These are phyloP conservation scores for Pichia sp. DNA, from an alignment of 1,139 yeast genomes.

Conservation along the genomic window DNA sequence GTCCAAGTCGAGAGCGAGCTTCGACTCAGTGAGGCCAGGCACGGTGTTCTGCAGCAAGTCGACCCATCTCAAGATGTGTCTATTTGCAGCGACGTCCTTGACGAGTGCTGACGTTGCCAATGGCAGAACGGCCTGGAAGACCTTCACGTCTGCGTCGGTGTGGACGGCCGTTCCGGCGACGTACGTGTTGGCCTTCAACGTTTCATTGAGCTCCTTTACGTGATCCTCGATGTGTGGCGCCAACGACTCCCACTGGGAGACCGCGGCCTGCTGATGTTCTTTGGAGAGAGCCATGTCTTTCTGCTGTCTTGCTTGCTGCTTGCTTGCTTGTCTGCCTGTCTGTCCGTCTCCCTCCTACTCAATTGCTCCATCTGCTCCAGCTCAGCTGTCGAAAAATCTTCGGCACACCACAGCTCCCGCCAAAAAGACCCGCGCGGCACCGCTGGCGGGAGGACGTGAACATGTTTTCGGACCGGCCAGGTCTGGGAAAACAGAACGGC, in stretches of 20 bases:
- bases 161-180: slow-evolving; percentile 57
- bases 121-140: slow-evolving; percentile 63
- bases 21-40: slow-evolving; percentile 49
- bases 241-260: slow-evolving; percentile 76
- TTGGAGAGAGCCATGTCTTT: slow-evolving; percentile 11
- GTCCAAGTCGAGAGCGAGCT: slow-evolving; percentile 52
- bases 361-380: background rate
- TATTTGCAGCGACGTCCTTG: slow-evolving; percentile 50
- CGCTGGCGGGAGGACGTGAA: background rate
- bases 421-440: background rate
- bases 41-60: slow-evolving; percentile 74
- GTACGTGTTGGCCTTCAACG: slow-evolving; percentile 65
- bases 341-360: background rate
- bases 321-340: background rate
- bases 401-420: background rate
- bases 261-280: slow-evolving; percentile 59
- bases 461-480: background rate
- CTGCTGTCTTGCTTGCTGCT: background rate
- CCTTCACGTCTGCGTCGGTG: slow-evolving; percentile 61
- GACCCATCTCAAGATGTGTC: slow-evolving; percentile 90
- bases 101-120: slow-evolving; percentile 36
- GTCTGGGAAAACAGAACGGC: background rate
- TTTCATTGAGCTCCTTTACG: slow-evolving; percentile 55
- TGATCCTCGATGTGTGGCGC: slow-evolving; percentile 51
- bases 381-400: background rate